A percentile compares a stretch with the other conserved stretches of the same genome.
phyloP scores from a whole-genome alignment of 768 basidiomycete species.

The Symmetrospora coprosmae region DNA sequence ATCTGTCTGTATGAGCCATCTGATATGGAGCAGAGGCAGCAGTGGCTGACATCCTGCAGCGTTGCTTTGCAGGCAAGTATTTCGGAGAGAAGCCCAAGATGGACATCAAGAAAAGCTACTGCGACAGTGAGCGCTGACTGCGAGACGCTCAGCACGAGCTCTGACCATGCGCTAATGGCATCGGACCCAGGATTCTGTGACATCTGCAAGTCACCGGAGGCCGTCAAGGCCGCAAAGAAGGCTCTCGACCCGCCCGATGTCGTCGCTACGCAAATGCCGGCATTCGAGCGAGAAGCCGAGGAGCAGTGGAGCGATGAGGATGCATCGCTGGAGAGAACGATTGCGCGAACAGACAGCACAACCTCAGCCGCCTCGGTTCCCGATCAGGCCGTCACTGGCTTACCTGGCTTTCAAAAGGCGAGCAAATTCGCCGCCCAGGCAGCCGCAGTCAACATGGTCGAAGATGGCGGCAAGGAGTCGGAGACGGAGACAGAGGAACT shows the following conservation, averaged over 20 bases:
- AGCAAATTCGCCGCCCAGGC: no score
- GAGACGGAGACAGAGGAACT: no score
- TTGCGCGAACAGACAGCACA: not conserved
- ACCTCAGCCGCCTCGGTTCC: not conserved
- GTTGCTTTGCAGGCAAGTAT: constrained; percentile 3
- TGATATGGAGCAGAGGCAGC: not conserved
- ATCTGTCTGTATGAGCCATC: not conserved
- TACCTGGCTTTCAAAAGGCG: constrained; percentile 10
- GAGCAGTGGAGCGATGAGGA: constrained; percentile 1
- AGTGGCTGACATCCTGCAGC: not conserved
- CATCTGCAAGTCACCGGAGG: constrained; percentile 1
- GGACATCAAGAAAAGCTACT: not conserved
- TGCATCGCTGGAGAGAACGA: not conserved
- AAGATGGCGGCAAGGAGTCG: no score
- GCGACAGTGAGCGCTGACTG: no score
- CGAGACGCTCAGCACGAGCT: no score
- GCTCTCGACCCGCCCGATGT: not conserved
- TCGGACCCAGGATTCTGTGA: no score
- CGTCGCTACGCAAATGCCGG: not conserved
- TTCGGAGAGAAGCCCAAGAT: constrained; percentile 13
- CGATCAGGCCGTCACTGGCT: not conserved
- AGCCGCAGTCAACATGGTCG: no score
- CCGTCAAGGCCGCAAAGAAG: not conserved
- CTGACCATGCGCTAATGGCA: no score
- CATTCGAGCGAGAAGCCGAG: not conserved